A percentile compares a stretch with the other conserved stretches of the same genome.
Evolutionary conservation across 2,329 filamentous ascomycete genomes (phyloP).

Genomic region (Cercospora nicotianae): DNA sequence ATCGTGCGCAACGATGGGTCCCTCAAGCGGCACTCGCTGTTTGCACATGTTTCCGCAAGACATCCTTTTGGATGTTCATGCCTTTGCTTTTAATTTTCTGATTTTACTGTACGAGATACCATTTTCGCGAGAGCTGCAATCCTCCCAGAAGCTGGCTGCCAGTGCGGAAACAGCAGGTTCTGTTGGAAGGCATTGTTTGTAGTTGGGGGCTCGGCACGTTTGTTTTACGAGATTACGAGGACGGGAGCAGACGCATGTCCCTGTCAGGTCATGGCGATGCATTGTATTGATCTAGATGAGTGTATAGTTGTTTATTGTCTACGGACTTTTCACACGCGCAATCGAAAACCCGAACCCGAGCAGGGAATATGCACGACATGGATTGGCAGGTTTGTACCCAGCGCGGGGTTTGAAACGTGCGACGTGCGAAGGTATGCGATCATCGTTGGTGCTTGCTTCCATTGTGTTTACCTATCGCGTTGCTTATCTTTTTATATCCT

Average conservation of each 20-base stretch:
- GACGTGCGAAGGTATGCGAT: background rate
- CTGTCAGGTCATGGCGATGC: background rate
- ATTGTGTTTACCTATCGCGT: background rate
- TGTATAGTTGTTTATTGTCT: background rate
- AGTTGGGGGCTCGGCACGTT: background rate
- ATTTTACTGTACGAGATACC: background rate
- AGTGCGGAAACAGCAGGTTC: constrained; percentile 17
- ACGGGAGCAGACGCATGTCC: background rate
- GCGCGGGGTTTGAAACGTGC: background rate
- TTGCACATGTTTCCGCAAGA: too few relatives aligned
- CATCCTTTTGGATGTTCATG: background rate
- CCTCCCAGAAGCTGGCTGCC: constrained; percentile 12
- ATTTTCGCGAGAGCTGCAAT: background rate
- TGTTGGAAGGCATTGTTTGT: background rate
- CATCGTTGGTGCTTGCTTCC: background rate
- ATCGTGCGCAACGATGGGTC: background rate
- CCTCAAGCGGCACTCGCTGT: background rate
- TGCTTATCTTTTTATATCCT: background rate
- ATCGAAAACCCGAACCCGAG: background rate
- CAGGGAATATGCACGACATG: background rate
- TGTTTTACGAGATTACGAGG: background rate
- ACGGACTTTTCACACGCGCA: background rate
- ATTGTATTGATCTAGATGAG: background rate
- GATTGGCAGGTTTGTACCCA: background rate
- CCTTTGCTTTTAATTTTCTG: background rate